Percentiles rank a stretch among this genome's conserved stretches.
Conservation (phyloP, 495 filamentous ascomycete species). For the Aspergillus hancockii region DNA sequence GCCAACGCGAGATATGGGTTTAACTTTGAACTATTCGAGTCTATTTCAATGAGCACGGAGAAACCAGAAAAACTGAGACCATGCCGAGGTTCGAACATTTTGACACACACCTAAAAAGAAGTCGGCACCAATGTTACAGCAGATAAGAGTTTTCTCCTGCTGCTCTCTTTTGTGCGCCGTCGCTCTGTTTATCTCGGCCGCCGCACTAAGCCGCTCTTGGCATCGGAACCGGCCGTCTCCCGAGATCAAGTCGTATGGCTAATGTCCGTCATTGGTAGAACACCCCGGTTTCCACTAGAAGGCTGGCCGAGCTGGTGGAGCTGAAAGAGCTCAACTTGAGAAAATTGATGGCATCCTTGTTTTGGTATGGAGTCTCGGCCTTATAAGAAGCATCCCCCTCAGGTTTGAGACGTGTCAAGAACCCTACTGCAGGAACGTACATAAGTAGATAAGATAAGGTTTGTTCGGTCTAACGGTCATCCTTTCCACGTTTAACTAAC, state of each 20-base stretch:
- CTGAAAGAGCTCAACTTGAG: not conserved
- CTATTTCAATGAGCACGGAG: too few species aligned
- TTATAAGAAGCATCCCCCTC: not conserved
- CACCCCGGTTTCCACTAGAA: too few species aligned
- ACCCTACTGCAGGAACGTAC: not conserved
- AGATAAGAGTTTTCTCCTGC: too few species aligned
- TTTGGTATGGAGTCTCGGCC: not conserved
- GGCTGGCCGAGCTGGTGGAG: not conserved
- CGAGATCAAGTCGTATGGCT: constrained; percentile 13
- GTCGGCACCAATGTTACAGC: too few species aligned
- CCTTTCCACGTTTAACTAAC: too few species aligned
- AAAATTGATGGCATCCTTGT: not conserved
- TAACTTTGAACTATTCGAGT: too few species aligned
- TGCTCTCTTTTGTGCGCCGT: not conserved
- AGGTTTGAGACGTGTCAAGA: not conserved
- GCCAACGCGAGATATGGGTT: too few species aligned
- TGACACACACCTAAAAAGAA: too few species aligned
- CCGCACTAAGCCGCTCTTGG: constrained; percentile 4
- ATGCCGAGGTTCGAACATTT: too few species aligned
- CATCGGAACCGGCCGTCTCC: constrained; percentile 32
- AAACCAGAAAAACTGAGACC: too few species aligned
- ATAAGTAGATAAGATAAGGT: too few species aligned
- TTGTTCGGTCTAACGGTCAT: not conserved
- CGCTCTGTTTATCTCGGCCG: not conserved
- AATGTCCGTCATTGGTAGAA: constrained; percentile 7